Percentiles rank a stretch among this genome's conserved stretches.
Evolutionary conservation across 257 asterid genomes (phyloP).

Genomic region (Lycium barbarum): DNA sequence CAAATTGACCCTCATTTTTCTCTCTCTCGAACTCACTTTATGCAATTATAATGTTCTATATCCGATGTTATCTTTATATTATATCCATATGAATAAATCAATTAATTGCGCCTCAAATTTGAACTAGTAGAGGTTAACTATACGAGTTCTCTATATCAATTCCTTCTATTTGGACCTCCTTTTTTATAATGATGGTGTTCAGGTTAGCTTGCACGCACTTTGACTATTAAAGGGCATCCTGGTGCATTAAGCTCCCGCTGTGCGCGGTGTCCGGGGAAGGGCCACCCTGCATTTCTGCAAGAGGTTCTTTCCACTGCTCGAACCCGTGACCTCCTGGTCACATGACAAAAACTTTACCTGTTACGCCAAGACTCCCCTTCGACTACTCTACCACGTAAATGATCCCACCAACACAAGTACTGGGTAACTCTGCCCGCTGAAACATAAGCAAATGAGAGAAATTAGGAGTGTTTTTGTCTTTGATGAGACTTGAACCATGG

Average conservation of each 20-base stretch:
- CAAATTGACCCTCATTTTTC: neutral
- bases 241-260: too few species aligned
- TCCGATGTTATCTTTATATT: neutral
- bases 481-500: neutral
- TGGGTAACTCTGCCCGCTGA: neutral
- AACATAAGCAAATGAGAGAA: neutral
- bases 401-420: neutral
- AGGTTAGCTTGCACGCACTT: neutral
- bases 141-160: neutral
- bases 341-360: too few species aligned
- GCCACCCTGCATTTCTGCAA: too few species aligned
- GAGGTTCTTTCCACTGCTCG: too few species aligned
- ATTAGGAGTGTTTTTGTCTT: neutral
- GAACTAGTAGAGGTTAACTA: neutral
- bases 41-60: neutral
- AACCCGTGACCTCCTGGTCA: too few species aligned
- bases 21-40: neutral
- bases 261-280: too few species aligned
- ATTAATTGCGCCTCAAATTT: neutral
- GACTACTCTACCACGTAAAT: neutral
- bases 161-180: conserved; percentile 1
- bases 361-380: too few species aligned
- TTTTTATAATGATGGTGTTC: neutral
- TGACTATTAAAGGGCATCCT: neutral
- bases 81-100: neutral